Evolutionary conservation across 2,329 filamentous ascomycete genomes (phyloP), one percentile per base, ranked within the genome.

Genomic region (Colletotrichum sp.): DNA sequence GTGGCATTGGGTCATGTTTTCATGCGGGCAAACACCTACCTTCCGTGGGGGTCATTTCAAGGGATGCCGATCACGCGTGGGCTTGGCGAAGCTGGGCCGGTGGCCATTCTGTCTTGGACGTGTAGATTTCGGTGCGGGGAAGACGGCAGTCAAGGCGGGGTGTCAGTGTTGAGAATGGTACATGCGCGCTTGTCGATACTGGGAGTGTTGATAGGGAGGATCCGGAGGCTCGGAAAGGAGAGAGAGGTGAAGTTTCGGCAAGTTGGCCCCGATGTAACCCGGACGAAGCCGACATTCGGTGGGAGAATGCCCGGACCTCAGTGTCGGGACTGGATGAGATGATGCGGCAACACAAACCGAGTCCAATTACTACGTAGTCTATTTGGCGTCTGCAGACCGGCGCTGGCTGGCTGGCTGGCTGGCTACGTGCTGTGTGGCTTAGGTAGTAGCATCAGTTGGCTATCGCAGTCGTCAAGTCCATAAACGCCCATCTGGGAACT

Each of bases 201-300:
- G 70, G 12, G 21, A 28, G 26, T 58, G 43, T n/a, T 61, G 58
- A 69, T 73, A 73, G 64, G 71, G 30, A 69, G 36, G 56, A 73
- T 36, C 71, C 71, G 71, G 71, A 56, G 71, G 36, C 26, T 43
- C 48, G 63, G 28, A 21, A 21, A 64, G 55, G 21, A n/a, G 16
- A 32, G 26, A 61, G 10, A 13, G 18, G 58, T 16, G 28, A 61
- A 30, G 55, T 58, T 59, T 55, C 70, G 70, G 70, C 21, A 69
- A 72, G 36, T 13, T 63, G 21, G 65, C 38, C 30, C 56, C 67
- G 71, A 71, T 59, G 71, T 38, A 58, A 71, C 71, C 71, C 71
- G 71, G 71, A 59, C 32, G 18, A 64, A 43, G 67, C 71, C 71
- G 59, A 38, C 9, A 24, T 63, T 21, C 28, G 52, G 52, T 52